phyloP scores from a whole-genome alignment of 108 stramenopile genomes.

The Nannochloropsis gaditana region DNA sequence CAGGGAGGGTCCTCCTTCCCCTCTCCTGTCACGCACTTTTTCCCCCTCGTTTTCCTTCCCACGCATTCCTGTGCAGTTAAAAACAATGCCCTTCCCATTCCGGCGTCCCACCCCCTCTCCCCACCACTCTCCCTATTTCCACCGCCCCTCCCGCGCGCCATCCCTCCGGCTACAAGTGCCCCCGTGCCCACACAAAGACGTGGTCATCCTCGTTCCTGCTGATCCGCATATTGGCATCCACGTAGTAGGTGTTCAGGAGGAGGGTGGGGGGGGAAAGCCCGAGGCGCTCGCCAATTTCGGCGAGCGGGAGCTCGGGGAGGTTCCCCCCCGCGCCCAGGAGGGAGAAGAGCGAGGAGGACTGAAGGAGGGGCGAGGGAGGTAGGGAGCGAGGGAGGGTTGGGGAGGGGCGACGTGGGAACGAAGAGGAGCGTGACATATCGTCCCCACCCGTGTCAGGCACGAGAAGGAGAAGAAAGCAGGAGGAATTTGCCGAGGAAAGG shows the following conservation, averaged over 20 bases:
- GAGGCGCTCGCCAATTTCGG: neutral
- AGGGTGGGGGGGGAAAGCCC: neutral
- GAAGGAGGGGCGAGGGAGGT: neutral
- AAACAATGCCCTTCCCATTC: too few relatives aligned
- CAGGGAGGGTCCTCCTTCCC: too few relatives aligned
- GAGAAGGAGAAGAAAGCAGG: neutral
- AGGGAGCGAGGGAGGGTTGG: neutral
- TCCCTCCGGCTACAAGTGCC: neutral
- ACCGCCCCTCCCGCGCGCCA: too few relatives aligned
- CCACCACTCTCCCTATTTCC: too few relatives aligned
- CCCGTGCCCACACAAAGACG: slow-evolving; percentile 7
- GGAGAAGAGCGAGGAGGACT: neutral
- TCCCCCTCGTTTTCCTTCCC: too few relatives aligned
- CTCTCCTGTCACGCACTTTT: too few relatives aligned
- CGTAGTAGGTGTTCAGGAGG: neutral
- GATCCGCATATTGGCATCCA: neutral
- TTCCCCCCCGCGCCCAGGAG: neutral
- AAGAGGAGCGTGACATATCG: too few relatives aligned
- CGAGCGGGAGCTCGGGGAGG: neutral
- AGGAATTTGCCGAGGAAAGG: neutral
- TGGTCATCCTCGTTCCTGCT: slow-evolving; percentile 9
- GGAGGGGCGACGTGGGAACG: too few relatives aligned
- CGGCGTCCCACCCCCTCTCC: too few relatives aligned
- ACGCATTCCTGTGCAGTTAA: too few relatives aligned
- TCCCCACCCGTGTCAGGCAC: too few relatives aligned